phyloP scores from a whole-genome alignment of 2,329 filamentous ascomycete genomes.

The Nannizziopsis barbatae region DNA sequence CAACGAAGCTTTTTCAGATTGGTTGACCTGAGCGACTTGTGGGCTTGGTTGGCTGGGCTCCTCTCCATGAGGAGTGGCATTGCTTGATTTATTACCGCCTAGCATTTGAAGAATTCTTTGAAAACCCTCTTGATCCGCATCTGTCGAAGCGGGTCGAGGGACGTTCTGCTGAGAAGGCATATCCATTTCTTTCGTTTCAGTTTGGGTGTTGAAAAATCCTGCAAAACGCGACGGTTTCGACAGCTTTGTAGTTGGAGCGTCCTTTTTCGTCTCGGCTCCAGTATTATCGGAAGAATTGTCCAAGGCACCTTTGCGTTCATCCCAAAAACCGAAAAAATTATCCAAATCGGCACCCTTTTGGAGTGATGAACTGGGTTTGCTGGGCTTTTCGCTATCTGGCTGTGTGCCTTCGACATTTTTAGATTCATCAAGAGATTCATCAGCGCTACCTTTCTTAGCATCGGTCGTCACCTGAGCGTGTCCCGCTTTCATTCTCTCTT shows the following conservation, averaged over 20 bases:
- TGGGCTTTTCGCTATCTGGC: conserved; percentile 42
- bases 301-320: conserved; percentile 40
- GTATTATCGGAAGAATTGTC: conserved; percentile 27
- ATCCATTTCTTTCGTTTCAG: conserved; percentile 39
- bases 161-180: conserved; percentile 24
- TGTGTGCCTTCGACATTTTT: conserved; percentile 29
- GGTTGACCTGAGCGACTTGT: conserved; percentile 17
- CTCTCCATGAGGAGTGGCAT: conserved; percentile 36
- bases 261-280: conserved; percentile 27
- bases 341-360: conserved; percentile 59
- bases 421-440: conserved; percentile 27
- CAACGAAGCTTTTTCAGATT: conserved; percentile 18
- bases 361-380: conserved; percentile 48
- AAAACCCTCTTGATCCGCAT: conserved; percentile 76
- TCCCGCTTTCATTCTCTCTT: conserved; percentile 73
- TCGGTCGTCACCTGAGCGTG: conserved; percentile 29
- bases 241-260: conserved; percentile 41
- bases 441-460: conserved; percentile 35
- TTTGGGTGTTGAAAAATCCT: conserved; percentile 57
- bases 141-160: conserved; percentile 35
- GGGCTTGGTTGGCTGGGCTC: conserved; percentile 23
- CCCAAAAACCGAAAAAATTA: conserved; percentile 60
- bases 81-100: conserved; percentile 43
- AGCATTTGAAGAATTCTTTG: conserved; percentile 72
- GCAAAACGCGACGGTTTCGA: conserved; percentile 73